Evolutionary conservation across 148 eudicot genomes (phyloP).

Genomic region (Mesembryanthemum crystallinum): DNA sequence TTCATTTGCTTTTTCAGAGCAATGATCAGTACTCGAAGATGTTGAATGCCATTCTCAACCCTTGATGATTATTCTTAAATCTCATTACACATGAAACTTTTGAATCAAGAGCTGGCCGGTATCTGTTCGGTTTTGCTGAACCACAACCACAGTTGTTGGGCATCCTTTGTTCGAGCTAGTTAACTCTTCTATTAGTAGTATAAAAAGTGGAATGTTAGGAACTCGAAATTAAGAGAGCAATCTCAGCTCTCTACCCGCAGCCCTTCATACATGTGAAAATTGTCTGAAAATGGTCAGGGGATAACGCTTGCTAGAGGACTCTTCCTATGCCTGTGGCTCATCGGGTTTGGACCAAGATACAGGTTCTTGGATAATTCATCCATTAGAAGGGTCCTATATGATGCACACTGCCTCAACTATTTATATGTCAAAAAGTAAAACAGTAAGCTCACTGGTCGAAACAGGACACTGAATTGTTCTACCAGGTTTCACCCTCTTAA

Average conservation of each 20-base stretch:
- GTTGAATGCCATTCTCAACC: neutral
- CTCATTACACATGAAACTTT: too few relatives aligned
- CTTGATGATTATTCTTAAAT: neutral
- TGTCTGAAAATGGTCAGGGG: too few relatives aligned
- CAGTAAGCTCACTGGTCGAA: constrained; percentile 67
- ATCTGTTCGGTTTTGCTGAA: too few relatives aligned
- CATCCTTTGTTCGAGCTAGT: too few relatives aligned
- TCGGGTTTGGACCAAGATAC: constrained; percentile 37
- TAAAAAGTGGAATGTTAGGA: too few relatives aligned
- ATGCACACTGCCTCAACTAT: constrained; percentile 51
- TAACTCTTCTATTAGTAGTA: too few relatives aligned
- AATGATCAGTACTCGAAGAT: neutral
- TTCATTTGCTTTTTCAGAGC: neutral
- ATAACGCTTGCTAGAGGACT: constrained; percentile 27
- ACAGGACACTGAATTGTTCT: constrained; percentile 81
- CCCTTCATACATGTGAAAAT: too few relatives aligned
- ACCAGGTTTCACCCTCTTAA: constrained; percentile 49
- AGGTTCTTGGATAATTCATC: constrained; percentile 35
- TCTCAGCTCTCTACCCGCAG: too few relatives aligned
- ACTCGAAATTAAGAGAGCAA: too few relatives aligned
- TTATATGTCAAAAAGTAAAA: constrained; percentile 28
- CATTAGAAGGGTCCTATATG: constrained; percentile 31
- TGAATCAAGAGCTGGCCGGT: too few relatives aligned
- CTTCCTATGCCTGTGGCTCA: constrained; percentile 33
- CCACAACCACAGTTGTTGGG: too few relatives aligned